Evolutionary conservation across 163 green algal genomes (phyloP).

Genomic region (Picocystis sp.): DNA sequence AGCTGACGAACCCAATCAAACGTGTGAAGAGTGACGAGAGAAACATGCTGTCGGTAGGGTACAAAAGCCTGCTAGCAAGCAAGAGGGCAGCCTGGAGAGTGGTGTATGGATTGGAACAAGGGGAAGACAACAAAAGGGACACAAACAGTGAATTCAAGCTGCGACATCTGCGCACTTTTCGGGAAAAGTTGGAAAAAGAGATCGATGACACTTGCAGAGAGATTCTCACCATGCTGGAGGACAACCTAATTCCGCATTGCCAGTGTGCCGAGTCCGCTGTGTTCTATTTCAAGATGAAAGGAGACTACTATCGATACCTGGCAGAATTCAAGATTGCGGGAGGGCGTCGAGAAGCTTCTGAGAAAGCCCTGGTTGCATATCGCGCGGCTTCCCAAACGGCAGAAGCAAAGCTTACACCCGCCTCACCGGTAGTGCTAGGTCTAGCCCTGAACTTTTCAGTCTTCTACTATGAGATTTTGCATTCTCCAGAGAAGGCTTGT

Average conservation of each 20-base stretch:
- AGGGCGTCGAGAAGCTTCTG: conserved; percentile 22
- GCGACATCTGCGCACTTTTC: conserved; percentile 25
- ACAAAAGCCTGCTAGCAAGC: conserved; percentile 36
- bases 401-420: conserved; percentile 14
- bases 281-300: conserved; percentile 41
- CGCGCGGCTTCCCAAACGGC: conserved; percentile 18
- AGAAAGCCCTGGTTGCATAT: conserved; percentile 23
- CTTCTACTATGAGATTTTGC: conserved; percentile 38
- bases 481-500: conserved; percentile 20
- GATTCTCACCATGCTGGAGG: conserved; percentile 25
- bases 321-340: conserved; percentile 29
- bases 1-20: no score
- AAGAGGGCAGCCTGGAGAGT: conserved; percentile 31
- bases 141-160: conserved; percentile 25
- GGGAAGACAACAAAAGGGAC: conserved; percentile 16
- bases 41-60: conserved; percentile 33
- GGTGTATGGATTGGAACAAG: conserved; percentile 31
- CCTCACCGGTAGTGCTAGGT: conserved; percentile 27
- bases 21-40: conserved; percentile 16
- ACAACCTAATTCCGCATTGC: conserved; percentile 22
- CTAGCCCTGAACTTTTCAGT: conserved; percentile 35
- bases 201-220: conserved; percentile 22
- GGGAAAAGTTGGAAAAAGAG: conserved; percentile 24
- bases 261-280: conserved; percentile 27
- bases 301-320: conserved; percentile 35